Base-by-base conservation (phyloP, 2,329 filamentous ascomycete genomes). In the Hypoxylon sp. region DNA sequence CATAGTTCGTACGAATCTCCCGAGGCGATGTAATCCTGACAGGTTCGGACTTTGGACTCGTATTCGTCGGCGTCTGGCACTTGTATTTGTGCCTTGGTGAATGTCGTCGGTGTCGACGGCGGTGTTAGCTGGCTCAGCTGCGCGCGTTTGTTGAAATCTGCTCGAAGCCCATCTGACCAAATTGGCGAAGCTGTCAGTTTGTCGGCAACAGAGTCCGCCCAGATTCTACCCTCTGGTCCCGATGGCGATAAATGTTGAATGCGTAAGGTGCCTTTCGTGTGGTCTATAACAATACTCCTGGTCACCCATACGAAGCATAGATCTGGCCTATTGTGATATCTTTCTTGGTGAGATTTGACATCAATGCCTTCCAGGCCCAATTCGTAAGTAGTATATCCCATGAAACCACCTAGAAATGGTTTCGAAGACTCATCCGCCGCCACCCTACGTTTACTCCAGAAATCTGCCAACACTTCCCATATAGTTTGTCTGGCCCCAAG, bases 1-100 rank as follows among this genome's bases (percentile, higher is more conserved):
- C 93, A 97, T 5, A 97, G 85, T 76, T 97, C 93, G 78, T 97
- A 97, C 0, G 93, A 94, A 68, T 94, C 89, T 13, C 93, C 93
- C 0, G 90, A 89, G 2, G 89, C 86, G 68, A 97, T 91, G 68
- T 87, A 85, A 3, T 88, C 84, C 74, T 95, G 91, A 74, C 93
- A 96, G 38, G 81, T 78, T 21, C 82, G 80, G n/a, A 96, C 90
- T 72, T 91, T 88, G 2, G 82, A 79, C 72, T 90, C 89, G 75
- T 96, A 97, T 17, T 80, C 80, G 13, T 80, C 73, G 14, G 80
- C 76, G 14, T 80, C 77, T 0, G 86, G 86, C 0, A 80, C 78
- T 11, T 72, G 71, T 38, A 85, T 81, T 0, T 74, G 65, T 14
- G 65, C 70, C 63, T 64, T 69, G 10, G 60, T 43, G 9, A 68